A percentile compares a stretch with the other conserved stretches of the same genome.
These are phyloP conservation scores for Exophiala viscosa DNA, from an alignment of 2,329 filamentous ascomycete genomes.

Conservation along the genomic window DNA sequence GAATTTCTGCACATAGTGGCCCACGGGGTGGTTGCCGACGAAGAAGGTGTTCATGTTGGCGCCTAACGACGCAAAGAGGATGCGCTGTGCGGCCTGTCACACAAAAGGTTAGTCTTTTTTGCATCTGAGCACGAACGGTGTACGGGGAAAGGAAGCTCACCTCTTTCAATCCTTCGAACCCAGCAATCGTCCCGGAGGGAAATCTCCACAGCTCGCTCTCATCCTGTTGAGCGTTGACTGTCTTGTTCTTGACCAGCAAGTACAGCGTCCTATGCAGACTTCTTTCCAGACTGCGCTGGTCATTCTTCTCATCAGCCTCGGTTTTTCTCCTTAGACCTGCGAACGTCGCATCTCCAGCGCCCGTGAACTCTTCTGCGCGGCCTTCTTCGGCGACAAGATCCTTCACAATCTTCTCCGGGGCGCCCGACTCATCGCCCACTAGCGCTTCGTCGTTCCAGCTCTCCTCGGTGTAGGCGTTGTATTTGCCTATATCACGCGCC, in stretches of 20 bases:
- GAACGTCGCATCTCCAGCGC: conserved; percentile 68
- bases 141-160: conserved; percentile 54
- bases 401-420: conserved; percentile 63
- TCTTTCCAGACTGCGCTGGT: conserved; percentile 74
- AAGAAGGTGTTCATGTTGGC: conserved; percentile 99
- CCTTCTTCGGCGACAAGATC: conserved; percentile 71
- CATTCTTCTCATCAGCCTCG: conserved; percentile 72
- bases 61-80: conserved; percentile 72
- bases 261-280: conserved; percentile 80
- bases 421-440: conserved; percentile 66
- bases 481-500: conserved; percentile 79
- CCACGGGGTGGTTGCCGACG: conserved; percentile 83
- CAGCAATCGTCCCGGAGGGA: conserved; percentile 69
- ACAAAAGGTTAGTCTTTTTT: not conserved
- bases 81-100: conserved; percentile 71
- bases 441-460: conserved; percentile 91
- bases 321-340: conserved; percentile 56
- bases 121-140: not conserved
- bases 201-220: conserved; percentile 66
- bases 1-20: conserved; percentile 65
- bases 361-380: conserved; percentile 42
- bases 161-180: conserved; percentile 77
- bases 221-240: conserved; percentile 8
- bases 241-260: conserved; percentile 69
- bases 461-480: conserved; percentile 68